Evolutionary conservation across 768 basidiomycete species (phyloP).

Genomic region (Pleurotus sapidus): DNA sequence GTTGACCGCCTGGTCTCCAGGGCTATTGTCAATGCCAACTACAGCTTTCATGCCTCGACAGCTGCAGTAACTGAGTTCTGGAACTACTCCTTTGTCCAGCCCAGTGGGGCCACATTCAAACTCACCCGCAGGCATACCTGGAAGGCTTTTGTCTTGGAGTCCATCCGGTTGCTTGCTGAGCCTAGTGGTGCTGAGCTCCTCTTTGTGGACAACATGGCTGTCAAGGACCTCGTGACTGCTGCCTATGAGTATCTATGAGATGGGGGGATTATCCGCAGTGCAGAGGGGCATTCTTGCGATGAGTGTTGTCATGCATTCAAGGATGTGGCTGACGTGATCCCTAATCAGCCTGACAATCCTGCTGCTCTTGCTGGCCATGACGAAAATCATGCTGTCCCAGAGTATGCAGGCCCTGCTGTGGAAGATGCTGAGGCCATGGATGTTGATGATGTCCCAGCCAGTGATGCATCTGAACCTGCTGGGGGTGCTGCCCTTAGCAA

Average conservation of each 20-base stretch:
- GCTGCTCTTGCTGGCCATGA: slow-evolving; percentile 1
- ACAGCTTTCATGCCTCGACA: slow-evolving; percentile 21
- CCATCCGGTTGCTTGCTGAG: no score
- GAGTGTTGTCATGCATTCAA: not conserved
- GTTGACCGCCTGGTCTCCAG: slow-evolving; percentile 8
- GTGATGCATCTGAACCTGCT: no score
- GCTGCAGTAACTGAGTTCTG: slow-evolving; percentile 16
- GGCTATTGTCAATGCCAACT: slow-evolving; percentile 16
- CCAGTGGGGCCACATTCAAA: slow-evolving; percentile 2
- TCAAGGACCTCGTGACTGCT: not conserved
- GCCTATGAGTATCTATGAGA: no score
- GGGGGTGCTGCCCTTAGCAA: no score
- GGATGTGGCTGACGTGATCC: not conserved
- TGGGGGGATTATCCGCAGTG: slow-evolving; percentile 6
- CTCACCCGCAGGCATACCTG: no score
- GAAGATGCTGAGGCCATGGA: no score
- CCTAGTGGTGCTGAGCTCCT: no score
- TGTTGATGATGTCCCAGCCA: no score
- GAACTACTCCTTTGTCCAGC: slow-evolving; percentile 6
- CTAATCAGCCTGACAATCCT: not conserved
- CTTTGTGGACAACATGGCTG: not conserved
- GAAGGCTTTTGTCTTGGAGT: slow-evolving; percentile 15
- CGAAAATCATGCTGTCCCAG: not conserved
- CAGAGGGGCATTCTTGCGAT: not conserved
- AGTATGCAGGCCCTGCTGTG: no score